Evolutionary conservation across 306 rosid species (phyloP).

Genomic region (Cucumis sativus): Cucumber_9930_V3 NC_026659.2:26866501-26867000

Average conservation of each 20-base stretch:
- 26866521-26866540: background rate
- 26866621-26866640: background rate
- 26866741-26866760: slow-evolving; percentile 88
- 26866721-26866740: slow-evolving; percentile 56
- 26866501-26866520: background rate
- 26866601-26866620: background rate
- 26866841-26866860: slow-evolving; percentile 72
- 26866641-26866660: background rate
- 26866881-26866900: background rate
- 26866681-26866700: slow-evolving; percentile 56
- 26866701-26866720: slow-evolving; percentile 68
- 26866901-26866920: background rate
- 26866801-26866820: slow-evolving; percentile 67
- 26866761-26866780: slow-evolving; percentile 88
- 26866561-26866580: background rate
- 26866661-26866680: background rate
- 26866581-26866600: background rate
- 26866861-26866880: slow-evolving; percentile 15
- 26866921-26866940: background rate
- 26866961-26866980: background rate
- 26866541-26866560: slow-evolving; percentile 5
- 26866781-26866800: slow-evolving; percentile 51
- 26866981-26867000: background rate
- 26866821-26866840: slow-evolving; percentile 51
- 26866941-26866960: background rate